Percentiles rank a stretch among this genome's conserved stretches.
Evolutionary conservation across 176 grass and related monocot species (phyloP).

Genomic region (Panicum miliaceum): DNA sequence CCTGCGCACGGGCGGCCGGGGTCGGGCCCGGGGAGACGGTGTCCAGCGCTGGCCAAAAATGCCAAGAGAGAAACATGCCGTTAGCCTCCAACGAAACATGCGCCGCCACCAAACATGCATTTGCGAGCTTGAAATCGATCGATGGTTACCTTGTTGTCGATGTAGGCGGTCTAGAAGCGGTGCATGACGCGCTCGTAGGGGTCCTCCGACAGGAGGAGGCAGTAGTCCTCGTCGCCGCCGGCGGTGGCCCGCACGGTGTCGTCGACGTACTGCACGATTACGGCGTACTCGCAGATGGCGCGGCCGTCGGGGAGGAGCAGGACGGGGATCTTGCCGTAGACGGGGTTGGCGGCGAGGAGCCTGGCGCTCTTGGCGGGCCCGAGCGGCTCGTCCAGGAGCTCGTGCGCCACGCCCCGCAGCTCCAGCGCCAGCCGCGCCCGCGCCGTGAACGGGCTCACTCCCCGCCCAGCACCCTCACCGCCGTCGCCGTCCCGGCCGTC

Average conservation of each 20-base stretch:
- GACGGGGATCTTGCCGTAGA: slow-evolving; percentile 69
- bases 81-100: too few species aligned
- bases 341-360: slow-evolving; percentile 66
- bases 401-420: slow-evolving; percentile 53
- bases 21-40: slow-evolving; percentile 36
- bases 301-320: slow-evolving; percentile 59
- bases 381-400: slow-evolving; percentile 59
- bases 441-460: slow-evolving; percentile 54
- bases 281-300: slow-evolving; percentile 67
- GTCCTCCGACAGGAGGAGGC: slow-evolving; percentile 45
- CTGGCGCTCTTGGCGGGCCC: slow-evolving; percentile 54
- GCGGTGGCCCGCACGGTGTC: slow-evolving; percentile 21
- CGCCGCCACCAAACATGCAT: too few species aligned
- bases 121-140: too few species aligned
- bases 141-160: slow-evolving; percentile 48
- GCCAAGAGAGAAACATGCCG: not conserved
- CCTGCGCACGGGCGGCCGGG: not conserved
- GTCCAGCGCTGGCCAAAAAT: slow-evolving; percentile 51
- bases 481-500: not conserved
- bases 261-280: slow-evolving; percentile 65
- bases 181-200: slow-evolving; percentile 67
- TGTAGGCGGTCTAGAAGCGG: slow-evolving; percentile 66
- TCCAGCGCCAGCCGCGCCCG: slow-evolving; percentile 58
- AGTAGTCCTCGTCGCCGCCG: not conserved
- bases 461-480: slow-evolving; percentile 42